These are phyloP conservation scores for Mesostigma viride DNA, from an alignment of 139 green algal genomes.

Conservation along the genomic window DNA sequence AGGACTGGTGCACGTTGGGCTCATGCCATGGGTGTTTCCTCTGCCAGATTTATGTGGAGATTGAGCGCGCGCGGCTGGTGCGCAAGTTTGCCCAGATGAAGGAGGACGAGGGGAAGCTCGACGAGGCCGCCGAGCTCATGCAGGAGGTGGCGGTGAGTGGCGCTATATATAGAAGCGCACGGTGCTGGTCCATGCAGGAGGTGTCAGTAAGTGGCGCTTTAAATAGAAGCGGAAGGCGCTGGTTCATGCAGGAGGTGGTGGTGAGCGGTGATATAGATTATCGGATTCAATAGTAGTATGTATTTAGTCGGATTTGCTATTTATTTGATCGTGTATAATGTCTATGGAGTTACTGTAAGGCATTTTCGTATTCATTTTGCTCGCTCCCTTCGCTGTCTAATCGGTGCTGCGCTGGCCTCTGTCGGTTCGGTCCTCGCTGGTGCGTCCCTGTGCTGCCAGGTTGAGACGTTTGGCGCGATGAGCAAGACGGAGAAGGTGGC, in stretches of 20 bases:
- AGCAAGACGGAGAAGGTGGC: conserved; percentile 95
- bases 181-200: neutral
- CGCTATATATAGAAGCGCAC: neutral
- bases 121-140: conserved; percentile 83
- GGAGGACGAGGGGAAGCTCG: conserved; percentile 81
- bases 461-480: conserved; percentile 97
- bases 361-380: too few species aligned
- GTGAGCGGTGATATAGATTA: too few species aligned
- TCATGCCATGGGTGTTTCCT: too few species aligned
- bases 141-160: conserved; percentile 85
- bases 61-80: conserved; percentile 88
- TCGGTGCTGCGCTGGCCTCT: too few species aligned
- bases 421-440: too few species aligned
- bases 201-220: neutral
- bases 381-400: too few species aligned
- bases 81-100: conserved; percentile 71
- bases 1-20: too few species aligned
- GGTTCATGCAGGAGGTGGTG: too few species aligned
- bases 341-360: too few species aligned
- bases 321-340: too few species aligned
- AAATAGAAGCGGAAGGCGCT: neutral
- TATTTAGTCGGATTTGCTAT: too few species aligned
- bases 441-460: conserved; percentile 15
- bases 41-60: conserved; percentile 94
- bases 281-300: too few species aligned